These are phyloP conservation scores for Aspergillus udagawae DNA, from an alignment of 2,329 filamentous ascomycete genomes.

Conservation along the genomic window DNA sequence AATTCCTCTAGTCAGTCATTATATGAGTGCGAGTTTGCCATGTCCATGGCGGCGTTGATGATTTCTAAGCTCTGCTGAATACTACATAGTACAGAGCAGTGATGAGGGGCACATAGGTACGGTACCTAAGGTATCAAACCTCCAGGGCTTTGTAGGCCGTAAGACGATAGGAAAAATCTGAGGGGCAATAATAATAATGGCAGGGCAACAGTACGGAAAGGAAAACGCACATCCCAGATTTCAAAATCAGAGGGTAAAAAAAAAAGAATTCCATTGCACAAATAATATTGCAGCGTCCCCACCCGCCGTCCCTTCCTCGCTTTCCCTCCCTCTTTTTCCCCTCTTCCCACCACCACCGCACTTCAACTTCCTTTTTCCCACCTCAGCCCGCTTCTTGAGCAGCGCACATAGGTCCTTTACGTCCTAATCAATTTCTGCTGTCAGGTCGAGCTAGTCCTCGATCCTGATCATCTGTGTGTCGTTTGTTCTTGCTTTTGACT, in stretches of 20 bases:
- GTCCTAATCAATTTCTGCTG: slow-evolving; percentile 20
- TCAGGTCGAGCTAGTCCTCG: slow-evolving; percentile 44
- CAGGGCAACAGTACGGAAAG: neutral
- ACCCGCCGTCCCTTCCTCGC: slow-evolving; percentile 19
- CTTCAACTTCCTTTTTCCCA: slow-evolving; percentile 21
- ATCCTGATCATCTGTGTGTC: slow-evolving; percentile 40
- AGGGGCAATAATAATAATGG: slow-evolving; percentile 1
- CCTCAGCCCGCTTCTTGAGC: slow-evolving; percentile 30
- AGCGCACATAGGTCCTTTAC: slow-evolving; percentile 37
- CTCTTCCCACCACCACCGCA: slow-evolving; percentile 14
- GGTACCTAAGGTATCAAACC: neutral
- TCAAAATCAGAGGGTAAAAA: slow-evolving; percentile 9
- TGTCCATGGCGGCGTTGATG: neutral
- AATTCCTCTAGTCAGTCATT: neutral
- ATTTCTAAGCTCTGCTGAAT: neutral
- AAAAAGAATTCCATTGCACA: slow-evolving; percentile 22
- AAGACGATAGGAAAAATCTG: slow-evolving; percentile 5
- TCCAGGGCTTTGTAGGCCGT: slow-evolving; percentile 1
- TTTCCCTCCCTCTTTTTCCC: slow-evolving; percentile 20
- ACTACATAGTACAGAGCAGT: neutral
- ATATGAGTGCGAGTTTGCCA: neutral
- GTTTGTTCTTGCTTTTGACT: slow-evolving; percentile 27
- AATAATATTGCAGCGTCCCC: slow-evolving; percentile 18
- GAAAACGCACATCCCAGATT: slow-evolving; percentile 15
- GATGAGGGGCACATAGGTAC: neutral